Evolutionary conservation across 2,329 filamentous ascomycete genomes (phyloP), one percentile per base, ranked within the genome.

Genomic region (Fusarium sp.): DNA sequence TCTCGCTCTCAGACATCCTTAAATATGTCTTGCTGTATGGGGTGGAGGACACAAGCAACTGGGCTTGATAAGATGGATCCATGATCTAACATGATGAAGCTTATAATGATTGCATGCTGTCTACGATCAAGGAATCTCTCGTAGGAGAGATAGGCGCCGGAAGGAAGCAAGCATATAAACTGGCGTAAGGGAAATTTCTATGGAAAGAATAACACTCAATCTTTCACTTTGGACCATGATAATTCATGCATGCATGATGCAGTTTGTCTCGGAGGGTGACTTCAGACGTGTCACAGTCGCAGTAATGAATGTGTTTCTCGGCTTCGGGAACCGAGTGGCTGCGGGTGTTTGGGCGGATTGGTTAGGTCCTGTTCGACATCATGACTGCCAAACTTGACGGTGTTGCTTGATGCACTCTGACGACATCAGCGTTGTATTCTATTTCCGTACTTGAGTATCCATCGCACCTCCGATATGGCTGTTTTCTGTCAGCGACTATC

Each of bases 1-100:
- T 99, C 62, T 97, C 94, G 8, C 84, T 99, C 54, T 98, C 95
- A 60, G 96, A 99, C 80, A 97, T 99, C 69, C 86, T 99, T 70
- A 94, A 97, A 74, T 97, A 99, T 77, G 93, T 97, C 52, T 84
- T 99, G 67, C 84, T 97, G 21, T 87, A 93, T 71, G 92, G 92
- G 51, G 90, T 93, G 74, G 89, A 88, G 69, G 85, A 89, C 26
- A 67, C 67, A 58, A 65, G 62, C 47, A 65, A 56, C 50, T 74
- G 69, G 72, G 34, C 55, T 47, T 71, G 56, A 68, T 28, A 32
- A 23, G 39, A 32, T 50, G 24, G 36, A 28, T 32, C 45, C 28
- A 32, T 32, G 28, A 30, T 32, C 28, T 19, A 46, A 28, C 21
- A 62, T 45, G 62, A 68, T 56, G 57, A 70, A 48, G 66, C 57